Evolutionary conservation across 75 land plant species (phyloP), one percentile per base, ranked within the genome.

Genomic region (Pinus tabuliformis): DNA sequence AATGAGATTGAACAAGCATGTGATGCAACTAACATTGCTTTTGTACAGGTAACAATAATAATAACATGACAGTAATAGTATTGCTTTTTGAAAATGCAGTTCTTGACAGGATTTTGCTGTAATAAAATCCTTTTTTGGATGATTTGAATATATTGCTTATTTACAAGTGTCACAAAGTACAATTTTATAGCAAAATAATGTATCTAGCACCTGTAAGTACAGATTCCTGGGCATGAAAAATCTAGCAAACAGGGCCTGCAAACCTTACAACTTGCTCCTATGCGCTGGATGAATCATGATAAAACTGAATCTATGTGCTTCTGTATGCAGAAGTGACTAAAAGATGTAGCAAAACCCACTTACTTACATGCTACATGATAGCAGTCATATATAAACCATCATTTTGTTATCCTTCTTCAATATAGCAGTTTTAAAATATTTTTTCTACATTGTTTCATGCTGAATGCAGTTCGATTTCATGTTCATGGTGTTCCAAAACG

Each of bases 1-100:
- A 83, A 86, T 2, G 84, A 91, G 65, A 95, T 97, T 59, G 75
- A 87, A 66, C 75, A 82, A 77, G 83, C 74, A 22, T 79, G 93
- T 22, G 86, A 81, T 60, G 83, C 70, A 37, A 56, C 89, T 3
- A 73, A 86, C 57, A 80, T 97, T 71, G 84, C 78, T 21, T 68
- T 84, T 79, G 90, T 91, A 49, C 99, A 94, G 92, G 99, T 92
- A 66, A 17, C 1, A 39, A 39, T 4, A 49, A 39, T 4, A 49
- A 36, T 64, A 16, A 64, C 42, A 36, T 64, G 68, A 36, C 18
- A 64, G 68, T 64, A 36, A 64, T 17, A 20, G 39, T 68, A 39
- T n/a, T 68, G 22, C 20, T 20, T 68, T 36, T 39, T 20, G 24
- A 21, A 66, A 37, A 4, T 68, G 24, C 18, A 68, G 22, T 68